These are phyloP conservation scores for Monilinia laxa DNA, from an alignment of 2,329 filamentous ascomycete species.

Conservation along the genomic window DNA sequence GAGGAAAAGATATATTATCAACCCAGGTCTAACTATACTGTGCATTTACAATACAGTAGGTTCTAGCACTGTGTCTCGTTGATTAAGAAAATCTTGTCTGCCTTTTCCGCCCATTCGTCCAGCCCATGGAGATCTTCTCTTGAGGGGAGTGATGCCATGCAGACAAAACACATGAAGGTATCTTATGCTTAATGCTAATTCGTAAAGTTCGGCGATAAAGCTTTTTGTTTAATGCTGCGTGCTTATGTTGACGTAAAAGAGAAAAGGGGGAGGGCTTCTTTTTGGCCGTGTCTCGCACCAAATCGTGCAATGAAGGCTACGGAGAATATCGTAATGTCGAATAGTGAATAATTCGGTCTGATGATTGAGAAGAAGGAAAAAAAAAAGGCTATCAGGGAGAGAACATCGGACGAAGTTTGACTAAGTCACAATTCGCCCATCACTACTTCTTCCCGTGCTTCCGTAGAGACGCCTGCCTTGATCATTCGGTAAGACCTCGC, in stretches of 20 bases:
- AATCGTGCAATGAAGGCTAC: background rate
- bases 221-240: slow-evolving; percentile 17
- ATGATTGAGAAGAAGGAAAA: too few relatives aligned
- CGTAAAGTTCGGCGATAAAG: slow-evolving; percentile 8
- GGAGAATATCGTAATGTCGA: slow-evolving; percentile 7
- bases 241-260: slow-evolving; percentile 17
- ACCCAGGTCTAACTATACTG: slow-evolving; percentile 19
- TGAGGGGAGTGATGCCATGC: slow-evolving; percentile 21
- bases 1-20: slow-evolving; percentile 20
- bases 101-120: slow-evolving; percentile 7
- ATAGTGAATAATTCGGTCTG: slow-evolving; percentile 1
- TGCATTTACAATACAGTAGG: slow-evolving; percentile 13
- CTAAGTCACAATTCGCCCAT: slow-evolving; percentile 20
- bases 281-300: slow-evolving; percentile 9
- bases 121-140: slow-evolving; percentile 10
- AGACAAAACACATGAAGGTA: slow-evolving; percentile 15
- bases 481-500: slow-evolving; percentile 9
- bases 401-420: background rate
- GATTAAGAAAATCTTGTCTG: slow-evolving; percentile 16
- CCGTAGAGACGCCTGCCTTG: slow-evolving; percentile 10
- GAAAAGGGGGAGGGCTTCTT: background rate
- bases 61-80: slow-evolving; percentile 8
- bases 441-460: slow-evolving; percentile 16
- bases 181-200: slow-evolving; percentile 20
- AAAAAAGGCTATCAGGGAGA: background rate